phyloP scores from a whole-genome alignment of 2,329 filamentous ascomycete genomes.

The Phyllosticta ampelicida region DNA sequence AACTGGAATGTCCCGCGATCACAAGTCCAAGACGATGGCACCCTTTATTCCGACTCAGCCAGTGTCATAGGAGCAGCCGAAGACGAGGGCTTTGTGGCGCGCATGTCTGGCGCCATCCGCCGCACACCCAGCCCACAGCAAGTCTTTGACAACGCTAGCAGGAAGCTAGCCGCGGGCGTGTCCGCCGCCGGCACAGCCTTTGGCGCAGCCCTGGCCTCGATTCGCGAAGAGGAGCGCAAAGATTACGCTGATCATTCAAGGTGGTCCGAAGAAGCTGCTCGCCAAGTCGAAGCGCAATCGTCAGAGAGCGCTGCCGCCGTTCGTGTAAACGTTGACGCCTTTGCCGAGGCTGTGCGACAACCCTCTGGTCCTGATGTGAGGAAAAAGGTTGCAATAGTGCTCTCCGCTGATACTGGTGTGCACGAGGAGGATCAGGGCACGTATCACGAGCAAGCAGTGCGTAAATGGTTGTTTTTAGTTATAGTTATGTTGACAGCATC shows the following conservation, averaged over 20 bases:
- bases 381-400: constrained; percentile 77
- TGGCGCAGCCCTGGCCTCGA: constrained; percentile 70
- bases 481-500: constrained; percentile 16
- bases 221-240: constrained; percentile 71
- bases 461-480: neutral
- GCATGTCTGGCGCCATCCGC: constrained; percentile 70
- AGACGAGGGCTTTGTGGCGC: constrained; percentile 54
- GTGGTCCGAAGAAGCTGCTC: constrained; percentile 83
- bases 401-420: constrained; percentile 60
- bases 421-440: constrained; percentile 4
- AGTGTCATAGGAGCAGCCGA: constrained; percentile 14
- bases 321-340: constrained; percentile 22
- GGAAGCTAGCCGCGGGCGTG: constrained; percentile 68
- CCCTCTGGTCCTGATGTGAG: constrained; percentile 16
- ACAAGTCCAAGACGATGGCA: neutral
- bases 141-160: constrained; percentile 72
- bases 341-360: constrained; percentile 9
- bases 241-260: constrained; percentile 78
- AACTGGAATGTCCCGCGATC: constrained; percentile 11
- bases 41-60: neutral
- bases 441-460: constrained; percentile 44
- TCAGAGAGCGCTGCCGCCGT: constrained; percentile 24
- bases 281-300: constrained; percentile 33
- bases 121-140: constrained; percentile 81
- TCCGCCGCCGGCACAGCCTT: constrained; percentile 74